phyloP scores from a whole-genome alignment of 306 rosid species.

The Prosopis cineraria region DNA sequence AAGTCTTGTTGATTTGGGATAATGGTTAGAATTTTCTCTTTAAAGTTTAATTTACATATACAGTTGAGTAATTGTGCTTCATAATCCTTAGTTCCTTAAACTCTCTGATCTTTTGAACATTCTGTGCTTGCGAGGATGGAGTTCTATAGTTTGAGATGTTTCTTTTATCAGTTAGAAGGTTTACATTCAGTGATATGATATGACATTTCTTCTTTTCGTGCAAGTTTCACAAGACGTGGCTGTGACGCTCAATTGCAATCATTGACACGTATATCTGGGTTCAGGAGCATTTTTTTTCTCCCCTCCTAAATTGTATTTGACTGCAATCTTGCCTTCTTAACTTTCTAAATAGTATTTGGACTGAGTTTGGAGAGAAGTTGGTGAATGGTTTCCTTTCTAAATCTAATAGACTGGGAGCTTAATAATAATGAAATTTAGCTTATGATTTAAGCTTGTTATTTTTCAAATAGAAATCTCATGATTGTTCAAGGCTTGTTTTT shows the following conservation, averaged over 20 bases:
- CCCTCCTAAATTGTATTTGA: background rate
- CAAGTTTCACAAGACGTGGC: slow-evolving; percentile 16
- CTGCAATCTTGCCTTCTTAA: background rate
- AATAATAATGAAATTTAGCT: background rate
- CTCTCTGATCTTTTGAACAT: slow-evolving; percentile 28
- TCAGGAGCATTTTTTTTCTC: background rate
- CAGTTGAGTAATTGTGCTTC: slow-evolving; percentile 39
- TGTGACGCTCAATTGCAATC: background rate
- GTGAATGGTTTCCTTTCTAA: slow-evolving; percentile 5
- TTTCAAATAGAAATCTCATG: background rate
- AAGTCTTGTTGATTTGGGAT: slow-evolving; percentile 35
- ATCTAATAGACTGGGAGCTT: background rate
- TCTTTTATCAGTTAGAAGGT: slow-evolving; percentile 13
- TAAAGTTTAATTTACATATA: slow-evolving; percentile 35
- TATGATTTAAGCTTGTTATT: background rate
- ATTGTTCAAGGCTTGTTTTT: background rate
- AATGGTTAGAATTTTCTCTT: slow-evolving; percentile 42
- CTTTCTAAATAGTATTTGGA: background rate
- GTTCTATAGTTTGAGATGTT: slow-evolving; percentile 36
- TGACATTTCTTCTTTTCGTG: slow-evolving; percentile 7
- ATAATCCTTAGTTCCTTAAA: slow-evolving; percentile 36
- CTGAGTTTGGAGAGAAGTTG: slow-evolving; percentile 8
- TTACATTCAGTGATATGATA: slow-evolving; percentile 20
- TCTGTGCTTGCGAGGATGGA: slow-evolving; percentile 39
- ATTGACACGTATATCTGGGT: background rate